Base-by-base conservation (phyloP, 2,329 filamentous ascomycete species). In the Botrytis byssoidea region DNA sequence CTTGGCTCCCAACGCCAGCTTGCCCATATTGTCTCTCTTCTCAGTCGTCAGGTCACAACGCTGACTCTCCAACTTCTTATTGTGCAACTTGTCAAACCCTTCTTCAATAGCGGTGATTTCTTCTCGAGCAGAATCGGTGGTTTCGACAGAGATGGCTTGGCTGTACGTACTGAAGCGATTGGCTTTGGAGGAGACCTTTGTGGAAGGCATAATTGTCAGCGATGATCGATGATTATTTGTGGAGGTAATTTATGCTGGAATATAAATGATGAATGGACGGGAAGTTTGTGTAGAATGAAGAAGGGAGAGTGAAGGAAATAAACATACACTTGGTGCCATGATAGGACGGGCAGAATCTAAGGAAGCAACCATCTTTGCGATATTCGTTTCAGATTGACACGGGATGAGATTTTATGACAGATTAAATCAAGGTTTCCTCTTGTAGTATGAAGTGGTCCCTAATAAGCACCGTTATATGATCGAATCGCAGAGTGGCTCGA, bases 1-100 rank as follows among this genome's bases (percentile, higher is more conserved):
- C 83, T 93, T 93, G n/a, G 91, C 91, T 48, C 91, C 90, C 69
- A 93, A 84, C 25, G 91, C 91, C 77, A 93, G 83, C 82, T 92
- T 92, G 83, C 87, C 89, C 82, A 93, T 84, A 79, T 90, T 88
- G 77, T 92, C 90, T 29, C 85, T 87, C 84, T 93, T 92, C 83
- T 92, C 87, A 70, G 85, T 83, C 74, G 85, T 89, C 73, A 90
- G 87, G 65, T 89, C 86, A 81, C 91, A 93, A 77, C 91, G 87
- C 82, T 93, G 91, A 78, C 88, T 86, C 78, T 86, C 84, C 12
- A 93, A 87, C 74, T 90, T 88, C 81, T 90, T 90, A 83, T 92
- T 91, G 78, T 92, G 89, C 76, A 93, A 87, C 78, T 91, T 89
- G 76, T 91, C 88, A 73, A 93, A 85, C 59, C 88, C 87, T 66